phyloP scores from a whole-genome alignment of 208 protist species.

The Leishmania mexicana region DNA sequence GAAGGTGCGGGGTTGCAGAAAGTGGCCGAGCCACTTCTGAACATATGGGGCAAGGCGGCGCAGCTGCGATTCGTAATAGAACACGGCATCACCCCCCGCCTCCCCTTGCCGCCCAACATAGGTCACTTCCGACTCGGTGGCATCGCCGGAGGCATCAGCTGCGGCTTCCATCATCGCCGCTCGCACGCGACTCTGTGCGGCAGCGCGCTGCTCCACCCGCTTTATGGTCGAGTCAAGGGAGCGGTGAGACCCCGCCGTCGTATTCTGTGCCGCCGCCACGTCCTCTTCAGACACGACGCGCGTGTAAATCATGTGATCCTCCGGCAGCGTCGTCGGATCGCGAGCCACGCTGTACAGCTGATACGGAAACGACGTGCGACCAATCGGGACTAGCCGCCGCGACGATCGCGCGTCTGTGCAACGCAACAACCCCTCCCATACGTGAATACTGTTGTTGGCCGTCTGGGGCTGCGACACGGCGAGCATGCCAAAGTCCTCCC shows the following conservation, averaged over 20 bases:
- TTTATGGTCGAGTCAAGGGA: background rate
- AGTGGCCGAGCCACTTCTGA: conserved; percentile 63
- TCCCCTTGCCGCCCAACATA: conserved; percentile 7
- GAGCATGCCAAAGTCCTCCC: conserved; percentile 66
- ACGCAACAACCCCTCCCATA: conserved; percentile 72
- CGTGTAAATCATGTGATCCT: conserved; percentile 46
- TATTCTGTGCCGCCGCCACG: background rate
- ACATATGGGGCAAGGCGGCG: conserved; percentile 39
- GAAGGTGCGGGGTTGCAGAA: conserved; percentile 68
- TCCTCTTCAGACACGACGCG: conserved; percentile 50
- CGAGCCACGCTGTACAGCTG: conserved; percentile 58
- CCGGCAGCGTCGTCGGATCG: conserved; percentile 37
- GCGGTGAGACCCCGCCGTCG: background rate
- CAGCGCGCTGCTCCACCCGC: conserved; percentile 7
- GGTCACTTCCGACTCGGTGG: background rate
- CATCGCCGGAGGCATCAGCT: background rate
- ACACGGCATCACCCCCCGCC: conserved; percentile 1
- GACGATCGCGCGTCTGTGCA: conserved; percentile 27
- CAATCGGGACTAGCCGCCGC: conserved; percentile 65
- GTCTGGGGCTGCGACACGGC: conserved; percentile 31
- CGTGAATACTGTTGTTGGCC: conserved; percentile 32
- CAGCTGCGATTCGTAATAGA: conserved; percentile 67
- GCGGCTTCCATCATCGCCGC: conserved; percentile 5
- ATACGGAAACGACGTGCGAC: conserved; percentile 70
- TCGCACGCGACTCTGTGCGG: conserved; percentile 19